Conservation (phyloP, 2,329 filamentous ascomycete species). For the Fusarium zealandicum region DNA sequence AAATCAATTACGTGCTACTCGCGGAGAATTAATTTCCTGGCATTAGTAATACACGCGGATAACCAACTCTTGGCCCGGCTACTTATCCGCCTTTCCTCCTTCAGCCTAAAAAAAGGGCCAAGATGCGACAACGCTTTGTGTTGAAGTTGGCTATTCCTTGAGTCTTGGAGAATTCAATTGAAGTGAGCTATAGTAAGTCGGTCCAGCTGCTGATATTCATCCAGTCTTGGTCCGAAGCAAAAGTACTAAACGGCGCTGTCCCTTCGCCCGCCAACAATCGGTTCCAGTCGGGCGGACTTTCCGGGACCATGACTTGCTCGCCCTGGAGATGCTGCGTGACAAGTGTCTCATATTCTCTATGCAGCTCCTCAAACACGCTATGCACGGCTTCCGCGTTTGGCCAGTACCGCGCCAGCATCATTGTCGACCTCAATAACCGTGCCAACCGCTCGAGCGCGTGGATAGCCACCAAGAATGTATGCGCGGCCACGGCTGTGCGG, state of each 20-base stretch:
- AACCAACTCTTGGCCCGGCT: too few species aligned
- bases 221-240: conserved; percentile 36
- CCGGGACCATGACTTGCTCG: conserved; percentile 36
- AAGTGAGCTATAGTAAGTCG: conserved; percentile 18
- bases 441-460: conserved; percentile 34
- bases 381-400: conserved; percentile 39
- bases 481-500: conserved; percentile 23
- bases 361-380: conserved; percentile 38
- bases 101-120: too few species aligned
- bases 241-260: conserved; percentile 21
- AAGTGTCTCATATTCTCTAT: conserved; percentile 35
- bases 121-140: too few species aligned
- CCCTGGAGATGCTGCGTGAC: conserved; percentile 37
- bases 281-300: conserved; percentile 38
- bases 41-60: conserved; percentile 3
- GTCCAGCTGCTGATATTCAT: conserved; percentile 40
- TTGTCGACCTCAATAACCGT: conserved; percentile 23
- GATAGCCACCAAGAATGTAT: conserved; percentile 34
- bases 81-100: too few species aligned
- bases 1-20: conserved; percentile 1
- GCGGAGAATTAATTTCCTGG: neutral
- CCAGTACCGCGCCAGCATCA: conserved; percentile 32
- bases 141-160: neutral
- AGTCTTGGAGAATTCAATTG: neutral
- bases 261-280: conserved; percentile 32